Base-by-base conservation (phyloP, 2,329 filamentous ascomycete species). In the Ceratocystis eucalypticola region DNA sequence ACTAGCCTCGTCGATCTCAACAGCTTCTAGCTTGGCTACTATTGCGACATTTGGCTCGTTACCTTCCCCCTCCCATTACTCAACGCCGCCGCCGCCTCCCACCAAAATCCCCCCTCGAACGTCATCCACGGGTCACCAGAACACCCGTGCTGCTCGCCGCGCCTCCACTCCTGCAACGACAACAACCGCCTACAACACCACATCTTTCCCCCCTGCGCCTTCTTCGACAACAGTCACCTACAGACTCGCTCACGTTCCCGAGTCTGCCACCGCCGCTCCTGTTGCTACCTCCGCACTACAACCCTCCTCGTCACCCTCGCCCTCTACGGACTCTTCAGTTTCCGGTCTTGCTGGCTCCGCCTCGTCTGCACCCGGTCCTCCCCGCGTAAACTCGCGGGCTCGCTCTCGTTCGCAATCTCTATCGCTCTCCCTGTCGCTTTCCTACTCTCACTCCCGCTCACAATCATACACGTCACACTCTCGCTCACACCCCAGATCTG, bases 41-140 rank as follows among this genome's bases (percentile, higher is more conserved):
- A 62, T 65, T 17, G 66, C 66, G 6, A 67, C 66, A 10, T 67
- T 67, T 63, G 66, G 66, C 46, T 65, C 66, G 17, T n/a, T 53
- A n/a, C 48, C 62, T 2, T 65, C 66, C n/a, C 66, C 66, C 12
- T 63, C 63, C 55, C 10, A 15, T 15, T 33, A 59, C 55, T 59
- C 55, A 12, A 28, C 59, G 7, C 45, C 63, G 17, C 25, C 45
- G 30, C 63, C 64, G 5, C 25, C 45, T 15, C 63, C 66, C 15
- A 12, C 64, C 41, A 50, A 28, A 10, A 68, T 68, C 20, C 67
- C 67, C 1, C 67, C 67, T 4, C 67, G 67, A 17, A 68, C 67
- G 10, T 68, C 67, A 3, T 68, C 67, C 15, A 64, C 61, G 2
- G 64, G 53, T 25, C 41, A 48, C 25, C 20, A 33, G 20, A 64